Evolutionary conservation across 192 early-diverging fungal species (phyloP).

Genomic region (Coemansia javaensis): DNA sequence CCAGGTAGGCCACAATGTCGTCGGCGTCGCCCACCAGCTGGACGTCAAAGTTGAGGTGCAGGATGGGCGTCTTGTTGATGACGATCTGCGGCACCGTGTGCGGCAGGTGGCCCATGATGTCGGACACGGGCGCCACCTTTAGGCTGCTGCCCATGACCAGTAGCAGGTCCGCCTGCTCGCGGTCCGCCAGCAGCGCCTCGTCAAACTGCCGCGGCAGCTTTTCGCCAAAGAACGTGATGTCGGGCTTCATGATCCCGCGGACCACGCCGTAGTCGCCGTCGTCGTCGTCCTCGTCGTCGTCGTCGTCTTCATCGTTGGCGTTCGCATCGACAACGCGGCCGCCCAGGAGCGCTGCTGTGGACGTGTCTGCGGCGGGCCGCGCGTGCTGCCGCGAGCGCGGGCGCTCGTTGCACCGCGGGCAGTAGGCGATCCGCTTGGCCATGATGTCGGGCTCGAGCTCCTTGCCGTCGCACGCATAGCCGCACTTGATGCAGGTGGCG

Average conservation of each 20-base stretch:
- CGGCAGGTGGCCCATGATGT: constrained; percentile 82
- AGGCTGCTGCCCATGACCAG: constrained; percentile 96
- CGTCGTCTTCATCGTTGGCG: constrained; percentile 2
- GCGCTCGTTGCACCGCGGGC: constrained; percentile 58
- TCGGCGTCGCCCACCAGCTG: constrained; percentile 84
- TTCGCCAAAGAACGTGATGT: constrained; percentile 98
- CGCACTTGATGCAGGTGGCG: constrained; percentile 84
- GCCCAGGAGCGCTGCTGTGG: background rate
- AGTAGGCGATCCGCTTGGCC: constrained; percentile 68
- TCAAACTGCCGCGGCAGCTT: constrained; percentile 81
- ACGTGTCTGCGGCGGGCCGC: no score
- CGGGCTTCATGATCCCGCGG: constrained; percentile 82
- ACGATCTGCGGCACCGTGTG: constrained; percentile 80
- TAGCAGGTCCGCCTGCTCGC: constrained; percentile 74
- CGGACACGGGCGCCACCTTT: constrained; percentile 90
- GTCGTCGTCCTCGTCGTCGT: constrained; percentile 50
- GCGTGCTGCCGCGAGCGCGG: background rate
- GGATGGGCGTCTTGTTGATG: constrained; percentile 85
- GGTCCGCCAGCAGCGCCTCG: constrained; percentile 63
- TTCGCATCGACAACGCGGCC: background rate
- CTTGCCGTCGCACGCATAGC: constrained; percentile 67
- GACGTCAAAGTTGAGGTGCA: constrained; percentile 85
- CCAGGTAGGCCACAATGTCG: constrained; percentile 73
- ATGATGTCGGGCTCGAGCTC: constrained; percentile 79
- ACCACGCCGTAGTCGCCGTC: constrained; percentile 52